These are phyloP conservation scores for Penicillium hordei DNA, from an alignment of 2,329 filamentous ascomycete species.

Conservation along the genomic window DNA sequence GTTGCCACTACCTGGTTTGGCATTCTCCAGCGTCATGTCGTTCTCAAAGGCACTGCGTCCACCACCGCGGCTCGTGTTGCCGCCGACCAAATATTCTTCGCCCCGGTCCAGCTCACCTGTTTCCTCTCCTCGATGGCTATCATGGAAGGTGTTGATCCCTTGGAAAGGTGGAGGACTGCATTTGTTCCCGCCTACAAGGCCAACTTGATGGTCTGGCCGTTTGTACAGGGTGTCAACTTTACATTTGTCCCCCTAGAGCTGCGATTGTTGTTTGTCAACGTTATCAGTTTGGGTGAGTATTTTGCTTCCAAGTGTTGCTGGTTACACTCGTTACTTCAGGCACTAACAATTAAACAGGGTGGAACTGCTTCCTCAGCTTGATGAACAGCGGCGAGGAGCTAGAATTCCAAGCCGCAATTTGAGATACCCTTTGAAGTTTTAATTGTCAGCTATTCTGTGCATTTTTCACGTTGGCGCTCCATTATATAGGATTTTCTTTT, in stretches of 20 bases:
- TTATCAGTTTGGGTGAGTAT: conserved; percentile 66
- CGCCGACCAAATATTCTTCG: conserved; percentile 78
- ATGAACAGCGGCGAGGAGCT: conserved; percentile 51
- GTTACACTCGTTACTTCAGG: neutral
- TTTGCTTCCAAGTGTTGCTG: neutral
- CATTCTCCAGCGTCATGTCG: conserved; percentile 71
- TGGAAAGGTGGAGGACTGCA: conserved; percentile 69
- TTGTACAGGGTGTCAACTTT: conserved; percentile 84
- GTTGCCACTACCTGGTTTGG: conserved; percentile 84
- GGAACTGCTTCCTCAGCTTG: conserved; percentile 60
- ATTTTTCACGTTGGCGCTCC: conserved; percentile 13
- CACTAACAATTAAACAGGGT: conserved; percentile 42
- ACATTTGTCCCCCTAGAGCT: conserved; percentile 80
- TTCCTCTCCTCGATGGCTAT: conserved; percentile 85
- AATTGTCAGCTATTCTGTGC: conserved; percentile 9
- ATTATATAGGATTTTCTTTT: conserved; percentile 6
- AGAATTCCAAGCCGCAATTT: conserved; percentile 33
- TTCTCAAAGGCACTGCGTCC: conserved; percentile 61
- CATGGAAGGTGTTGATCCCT: conserved; percentile 66
- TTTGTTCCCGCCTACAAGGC: conserved; percentile 72
- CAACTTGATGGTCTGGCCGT: conserved; percentile 88
- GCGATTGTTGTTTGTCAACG: conserved; percentile 81
- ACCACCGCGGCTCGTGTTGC: conserved; percentile 77
- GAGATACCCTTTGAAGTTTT: conserved; percentile 24
- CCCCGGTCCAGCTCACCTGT: conserved; percentile 75